Evolutionary conservation across 768 basidiomycete species (phyloP).

Genomic region (Boletus subparvulus): DNA sequence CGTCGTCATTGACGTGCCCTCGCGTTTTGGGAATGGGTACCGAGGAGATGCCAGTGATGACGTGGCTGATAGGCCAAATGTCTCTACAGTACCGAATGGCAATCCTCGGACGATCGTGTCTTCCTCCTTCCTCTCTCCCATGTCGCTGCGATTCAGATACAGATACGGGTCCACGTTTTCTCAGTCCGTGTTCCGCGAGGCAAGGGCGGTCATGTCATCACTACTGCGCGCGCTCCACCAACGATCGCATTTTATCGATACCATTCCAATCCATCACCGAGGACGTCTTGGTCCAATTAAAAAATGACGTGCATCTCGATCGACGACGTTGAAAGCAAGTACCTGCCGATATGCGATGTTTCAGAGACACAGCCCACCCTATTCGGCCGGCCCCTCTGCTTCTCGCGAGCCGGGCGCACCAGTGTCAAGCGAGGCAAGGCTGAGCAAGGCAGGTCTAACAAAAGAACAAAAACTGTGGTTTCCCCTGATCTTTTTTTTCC

Average conservation of each 20-base stretch:
- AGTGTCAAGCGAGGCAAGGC: neutral
- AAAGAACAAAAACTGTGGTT: neutral
- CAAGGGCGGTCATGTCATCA: neutral
- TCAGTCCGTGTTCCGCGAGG: constrained; percentile 10
- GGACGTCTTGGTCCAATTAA: neutral
- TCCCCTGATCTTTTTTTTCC: neutral
- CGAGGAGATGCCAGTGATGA: neutral
- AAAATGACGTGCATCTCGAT: neutral
- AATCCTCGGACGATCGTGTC: neutral
- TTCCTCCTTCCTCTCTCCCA: neutral
- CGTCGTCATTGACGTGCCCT: neutral
- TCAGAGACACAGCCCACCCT: constrained; percentile 8
- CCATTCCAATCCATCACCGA: neutral
- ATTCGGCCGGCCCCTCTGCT: neutral
- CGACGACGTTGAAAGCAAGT: neutral
- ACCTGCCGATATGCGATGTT: neutral
- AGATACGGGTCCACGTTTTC: constrained; percentile 5
- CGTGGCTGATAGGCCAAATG: too few species aligned
- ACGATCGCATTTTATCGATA: neutral
- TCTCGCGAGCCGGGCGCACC: neutral
- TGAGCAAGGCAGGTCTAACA: neutral
- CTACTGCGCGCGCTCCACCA: neutral
- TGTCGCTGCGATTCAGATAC: neutral
- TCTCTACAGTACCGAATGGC: neutral
- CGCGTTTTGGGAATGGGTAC: neutral